Conservation (phyloP, 306 rosid genomes). For the Nissolia schottii region DNA sequence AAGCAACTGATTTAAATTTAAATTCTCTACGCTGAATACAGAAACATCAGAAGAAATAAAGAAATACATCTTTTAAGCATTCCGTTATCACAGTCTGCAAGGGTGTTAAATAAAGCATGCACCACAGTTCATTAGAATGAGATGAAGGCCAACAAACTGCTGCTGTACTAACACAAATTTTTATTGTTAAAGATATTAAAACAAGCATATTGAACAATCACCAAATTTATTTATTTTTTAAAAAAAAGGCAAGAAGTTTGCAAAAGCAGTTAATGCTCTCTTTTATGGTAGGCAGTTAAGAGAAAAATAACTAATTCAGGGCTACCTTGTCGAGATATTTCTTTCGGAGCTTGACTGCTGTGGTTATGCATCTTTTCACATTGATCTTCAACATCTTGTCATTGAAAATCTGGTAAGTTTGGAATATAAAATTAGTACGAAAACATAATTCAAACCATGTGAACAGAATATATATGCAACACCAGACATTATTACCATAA, state of each 20-base stretch:
- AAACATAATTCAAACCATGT: conserved; percentile 17
- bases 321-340: conserved; percentile 82
- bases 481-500: conserved; percentile 10
- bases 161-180: neutral
- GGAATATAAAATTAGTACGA: conserved; percentile 25
- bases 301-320: conserved; percentile 13
- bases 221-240: too few species aligned
- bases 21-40: neutral
- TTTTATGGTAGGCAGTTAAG: neutral
- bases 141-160: conserved; percentile 1
- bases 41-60: neutral
- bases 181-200: neutral
- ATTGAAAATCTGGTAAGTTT: conserved; percentile 64
- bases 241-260: conserved; percentile 1
- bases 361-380: conserved; percentile 68
- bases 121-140: conserved; percentile 18
- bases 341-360: conserved; percentile 79
- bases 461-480: conserved; percentile 8
- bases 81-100: neutral
- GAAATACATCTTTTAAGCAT: neutral
- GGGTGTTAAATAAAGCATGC: conserved; percentile 11
- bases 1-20: conserved; percentile 7
- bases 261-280: conserved; percentile 6
- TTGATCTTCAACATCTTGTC: conserved; percentile 77
- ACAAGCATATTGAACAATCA: conserved; percentile 3